Evolutionary conservation across 176 grass and related monocot genomes (phyloP).

Genomic region (Typha latifolia): DNA sequence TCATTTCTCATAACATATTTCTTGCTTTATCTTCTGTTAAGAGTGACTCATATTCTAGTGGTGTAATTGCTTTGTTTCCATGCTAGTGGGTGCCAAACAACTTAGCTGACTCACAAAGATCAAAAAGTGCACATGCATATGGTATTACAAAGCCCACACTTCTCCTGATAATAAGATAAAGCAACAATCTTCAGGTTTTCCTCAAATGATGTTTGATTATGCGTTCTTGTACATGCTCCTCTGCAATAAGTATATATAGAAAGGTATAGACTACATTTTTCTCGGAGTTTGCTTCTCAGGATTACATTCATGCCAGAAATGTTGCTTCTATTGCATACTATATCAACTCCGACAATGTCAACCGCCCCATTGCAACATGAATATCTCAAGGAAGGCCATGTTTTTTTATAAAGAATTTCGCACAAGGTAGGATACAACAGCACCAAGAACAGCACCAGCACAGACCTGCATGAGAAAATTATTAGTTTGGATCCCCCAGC

Average conservation of each 20-base stretch:
- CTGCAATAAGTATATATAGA: no score
- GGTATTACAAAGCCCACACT: not conserved
- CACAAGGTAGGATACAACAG: conserved; percentile 46
- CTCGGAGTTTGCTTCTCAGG: no score
- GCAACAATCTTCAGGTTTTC: not conserved
- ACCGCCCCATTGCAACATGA: not conserved
- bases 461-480: conserved; percentile 39
- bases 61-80: no score
- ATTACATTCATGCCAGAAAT: no score
- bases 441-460: conserved; percentile 71
- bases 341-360: not conserved
- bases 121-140: not conserved
- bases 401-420: conserved; percentile 51
- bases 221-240: no score
- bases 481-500: not conserved
- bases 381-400: not conserved
- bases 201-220: no score
- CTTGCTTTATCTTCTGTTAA: no score
- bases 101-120: no score
- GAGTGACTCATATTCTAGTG: no score
- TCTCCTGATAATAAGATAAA: not conserved
- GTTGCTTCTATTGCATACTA: not conserved
- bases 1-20: no score
- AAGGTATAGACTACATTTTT: no score
- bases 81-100: no score